Evolutionary conservation across 768 basidiomycete genomes (phyloP).

Genomic region (Termitomyces sp.): DNA sequence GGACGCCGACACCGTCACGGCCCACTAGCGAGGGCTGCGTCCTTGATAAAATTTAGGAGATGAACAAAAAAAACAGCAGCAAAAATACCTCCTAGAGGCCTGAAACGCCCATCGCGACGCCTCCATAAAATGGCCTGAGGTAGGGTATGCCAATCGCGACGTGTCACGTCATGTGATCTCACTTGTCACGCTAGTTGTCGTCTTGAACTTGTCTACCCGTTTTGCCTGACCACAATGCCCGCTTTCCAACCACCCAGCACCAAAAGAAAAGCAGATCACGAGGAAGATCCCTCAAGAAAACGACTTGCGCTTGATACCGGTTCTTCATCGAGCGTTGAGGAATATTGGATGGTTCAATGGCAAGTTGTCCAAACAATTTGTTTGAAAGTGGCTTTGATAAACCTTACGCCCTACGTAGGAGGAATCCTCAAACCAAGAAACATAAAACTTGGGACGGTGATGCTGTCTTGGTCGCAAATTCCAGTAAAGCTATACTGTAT

Average conservation of each 20-base stretch:
- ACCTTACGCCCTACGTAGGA: conserved; percentile 35
- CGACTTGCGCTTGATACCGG: conserved; percentile 21
- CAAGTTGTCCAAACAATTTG: conserved; percentile 22
- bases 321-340: conserved; percentile 7
- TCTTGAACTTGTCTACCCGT: neutral
- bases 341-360: conserved; percentile 83
- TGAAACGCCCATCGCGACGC: neutral
- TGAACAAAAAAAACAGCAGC: no score
- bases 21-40: no score
- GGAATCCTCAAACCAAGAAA: conserved; percentile 70
- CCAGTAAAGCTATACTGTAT: conserved; percentile 45
- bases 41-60: neutral
- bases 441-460: conserved; percentile 92
- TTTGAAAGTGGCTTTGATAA: neutral
- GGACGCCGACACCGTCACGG: neutral
- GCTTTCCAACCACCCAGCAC: conserved; percentile 24
- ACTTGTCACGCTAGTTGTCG: conserved; percentile 1
- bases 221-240: conserved; percentile 21
- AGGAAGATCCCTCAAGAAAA: conserved; percentile 26
- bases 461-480: conserved; percentile 54
- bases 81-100: neutral
- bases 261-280: conserved; percentile 34
- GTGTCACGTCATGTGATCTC: conserved; percentile 5
- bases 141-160: neutral
- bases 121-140: neutral